phyloP scores from a whole-genome alignment of 1,284 basidiomycete species.

The Pisolithus thermaeus region DNA sequence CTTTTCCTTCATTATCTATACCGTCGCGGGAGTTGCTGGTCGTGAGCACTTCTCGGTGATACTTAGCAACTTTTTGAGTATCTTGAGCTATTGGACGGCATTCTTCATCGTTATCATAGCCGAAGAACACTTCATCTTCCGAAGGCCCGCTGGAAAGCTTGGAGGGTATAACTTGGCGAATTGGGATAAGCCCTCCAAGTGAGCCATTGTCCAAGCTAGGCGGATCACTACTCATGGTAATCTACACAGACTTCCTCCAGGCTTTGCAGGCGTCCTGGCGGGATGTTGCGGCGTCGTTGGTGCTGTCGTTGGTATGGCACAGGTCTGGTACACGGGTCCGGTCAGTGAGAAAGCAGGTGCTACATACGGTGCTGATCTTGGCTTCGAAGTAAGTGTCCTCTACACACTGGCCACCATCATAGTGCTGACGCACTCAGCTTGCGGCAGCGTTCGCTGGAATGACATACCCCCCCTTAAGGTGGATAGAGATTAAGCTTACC shows the following conservation, averaged over 20 bases:
- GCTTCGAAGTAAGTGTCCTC: constrained; percentile 43
- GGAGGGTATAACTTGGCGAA: constrained; percentile 52
- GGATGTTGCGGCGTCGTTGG: constrained; percentile 42
- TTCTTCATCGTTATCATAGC: constrained; percentile 55
- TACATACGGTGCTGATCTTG: constrained; percentile 46
- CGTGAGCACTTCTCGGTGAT: constrained; percentile 56
- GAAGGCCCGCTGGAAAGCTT: constrained; percentile 35
- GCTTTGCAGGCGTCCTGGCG: constrained; percentile 48
- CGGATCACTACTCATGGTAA: neutral
- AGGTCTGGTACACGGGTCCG: constrained; percentile 49
- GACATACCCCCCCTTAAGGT: constrained; percentile 38
- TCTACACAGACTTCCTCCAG: constrained; percentile 33
- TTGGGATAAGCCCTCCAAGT: constrained; percentile 45
- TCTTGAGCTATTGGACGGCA: constrained; percentile 63
- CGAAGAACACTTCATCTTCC: constrained; percentile 56
- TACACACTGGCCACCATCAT: neutral
- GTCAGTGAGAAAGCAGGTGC: constrained; percentile 39
- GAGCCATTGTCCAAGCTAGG: constrained; percentile 6
- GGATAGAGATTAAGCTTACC: constrained; percentile 38
- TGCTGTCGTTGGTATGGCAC: constrained; percentile 46
- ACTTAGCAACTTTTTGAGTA: constrained; percentile 46
- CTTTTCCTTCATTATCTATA: constrained; percentile 47
- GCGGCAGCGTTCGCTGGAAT: constrained; percentile 39
- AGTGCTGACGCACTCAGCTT: constrained; percentile 25
- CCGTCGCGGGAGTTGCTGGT: constrained; percentile 57